Evolutionary conservation across 805 yeast genomes (phyloP), one percentile per base, ranked within the genome.

Genomic region (Metahyphopichia silvanorum): DNA sequence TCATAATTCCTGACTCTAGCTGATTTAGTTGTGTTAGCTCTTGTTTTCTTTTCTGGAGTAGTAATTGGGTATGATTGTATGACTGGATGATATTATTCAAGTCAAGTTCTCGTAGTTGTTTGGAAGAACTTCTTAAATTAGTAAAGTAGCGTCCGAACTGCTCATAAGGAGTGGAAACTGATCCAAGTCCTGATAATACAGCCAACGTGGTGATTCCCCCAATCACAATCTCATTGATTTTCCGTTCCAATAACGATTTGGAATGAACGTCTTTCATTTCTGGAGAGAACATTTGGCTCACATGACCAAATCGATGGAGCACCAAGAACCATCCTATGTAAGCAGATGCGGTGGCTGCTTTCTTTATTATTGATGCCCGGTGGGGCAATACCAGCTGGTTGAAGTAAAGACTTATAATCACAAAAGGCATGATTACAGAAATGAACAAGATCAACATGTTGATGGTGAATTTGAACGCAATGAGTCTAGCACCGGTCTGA

Each of bases 131-230:
- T 9, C 11, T 25, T 8, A 25, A 8, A 5, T 15, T 7, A 5
- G 13, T 25, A 12, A 40, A 11, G 21, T 30, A 17, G 10, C 16
- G 15, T 40, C 47, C 5, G 22, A 55, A 46, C 18, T 45, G 34
- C 18, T 53, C 49, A 40, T 53, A 63, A 6, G 76, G 67, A 1
- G 76, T 70, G 25, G 75, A 63, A 10, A 69, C 52, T 5, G 75
- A 68, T 1, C 79, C 80, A 26, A 74, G 61, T 2, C 80, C 80
- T 8, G 76, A 72, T 13, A 75, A 51, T 1, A 70, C 40, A 1
- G 77, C 74, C 32, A 75, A 59, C 31, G 70, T 62, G n/a, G 74
- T 58, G 19, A 75, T 66, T 0, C 81, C 81, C 17, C 70, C 55
- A 27, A 74, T 47, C 3, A 71, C 61, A 19, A 75, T 44, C 42